A percentile compares a stretch with the other conserved stretches of the same genome.
phyloP scores from a whole-genome alignment of 2,329 filamentous ascomycete species.

The Alternaria longipes region DNA sequence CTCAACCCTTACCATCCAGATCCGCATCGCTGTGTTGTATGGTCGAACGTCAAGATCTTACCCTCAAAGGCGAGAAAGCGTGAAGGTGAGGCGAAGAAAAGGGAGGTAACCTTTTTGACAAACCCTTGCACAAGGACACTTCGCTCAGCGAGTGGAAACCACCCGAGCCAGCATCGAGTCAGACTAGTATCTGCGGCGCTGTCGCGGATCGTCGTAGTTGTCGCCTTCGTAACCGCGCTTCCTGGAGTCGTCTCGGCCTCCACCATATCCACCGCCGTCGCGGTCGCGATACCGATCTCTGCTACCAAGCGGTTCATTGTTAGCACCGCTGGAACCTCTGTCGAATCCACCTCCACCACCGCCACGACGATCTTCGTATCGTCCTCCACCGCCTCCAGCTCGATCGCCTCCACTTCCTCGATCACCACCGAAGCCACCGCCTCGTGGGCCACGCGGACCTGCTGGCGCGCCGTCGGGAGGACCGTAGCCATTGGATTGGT shows the following conservation, averaged over 20 bases:
- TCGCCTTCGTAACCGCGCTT: conserved; percentile 71
- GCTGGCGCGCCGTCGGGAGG: conserved; percentile 60
- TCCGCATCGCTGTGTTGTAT: conserved; percentile 24
- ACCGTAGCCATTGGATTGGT: conserved; percentile 53
- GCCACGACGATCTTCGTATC: conserved; percentile 25
- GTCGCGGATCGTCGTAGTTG: conserved; percentile 77
- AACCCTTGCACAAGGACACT: conserved; percentile 37
- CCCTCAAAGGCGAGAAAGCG: conserved; percentile 47
- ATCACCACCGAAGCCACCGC: conserved; percentile 36
- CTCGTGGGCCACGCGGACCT: conserved; percentile 56
- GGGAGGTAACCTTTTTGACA: conserved; percentile 51
- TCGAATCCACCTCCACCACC: conserved; percentile 36
- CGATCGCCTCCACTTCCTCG: conserved; percentile 28
- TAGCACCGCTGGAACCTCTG: conserved; percentile 72
- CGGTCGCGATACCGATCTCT: conserved; percentile 58
- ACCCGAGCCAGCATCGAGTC: conserved; percentile 23
- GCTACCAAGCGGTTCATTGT: conserved; percentile 81
- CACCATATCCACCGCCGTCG: conserved; percentile 33
- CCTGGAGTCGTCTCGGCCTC: conserved; percentile 52
- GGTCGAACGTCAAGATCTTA: conserved; percentile 41
- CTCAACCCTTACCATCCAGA: conserved; percentile 40
- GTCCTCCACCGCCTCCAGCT: conserved; percentile 34
- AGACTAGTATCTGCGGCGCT: conserved; percentile 66
- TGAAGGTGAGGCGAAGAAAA: conserved; percentile 38
- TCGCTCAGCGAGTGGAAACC: conserved; percentile 14